Evolutionary conservation across 768 basidiomycete species (phyloP).

Genomic region (Panus rudis): DNA sequence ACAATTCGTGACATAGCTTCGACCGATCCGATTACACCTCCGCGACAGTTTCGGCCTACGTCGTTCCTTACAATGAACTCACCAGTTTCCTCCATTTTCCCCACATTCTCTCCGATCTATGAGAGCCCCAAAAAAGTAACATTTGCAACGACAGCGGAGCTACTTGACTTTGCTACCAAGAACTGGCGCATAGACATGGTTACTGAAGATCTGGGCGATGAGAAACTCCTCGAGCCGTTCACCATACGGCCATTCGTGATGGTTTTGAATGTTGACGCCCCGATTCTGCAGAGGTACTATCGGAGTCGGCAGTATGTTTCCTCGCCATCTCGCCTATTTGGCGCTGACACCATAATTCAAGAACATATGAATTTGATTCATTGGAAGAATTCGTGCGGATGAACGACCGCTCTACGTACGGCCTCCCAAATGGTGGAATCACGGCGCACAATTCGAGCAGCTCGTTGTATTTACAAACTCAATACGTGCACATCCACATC

Average conservation of each 20-base stretch:
- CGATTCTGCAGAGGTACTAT: constrained; percentile 59
- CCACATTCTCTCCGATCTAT: constrained; percentile 12
- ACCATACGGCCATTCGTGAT: constrained; percentile 86
- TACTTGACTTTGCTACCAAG: constrained; percentile 72
- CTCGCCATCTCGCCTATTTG: neutral
- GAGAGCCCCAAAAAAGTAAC: constrained; percentile 12
- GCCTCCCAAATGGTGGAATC: constrained; percentile 18
- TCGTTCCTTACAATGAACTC: constrained; percentile 21
- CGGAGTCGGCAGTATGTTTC: constrained; percentile 42
- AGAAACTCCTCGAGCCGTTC: constrained; percentile 57
- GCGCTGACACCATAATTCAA: constrained; percentile 2
- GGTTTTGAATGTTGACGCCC: constrained; percentile 78
- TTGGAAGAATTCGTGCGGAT: constrained; percentile 70
- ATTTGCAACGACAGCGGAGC: constrained; percentile 41
- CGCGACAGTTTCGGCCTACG: constrained; percentile 10
- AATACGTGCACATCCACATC: constrained; percentile 54
- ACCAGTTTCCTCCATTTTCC: constrained; percentile 18
- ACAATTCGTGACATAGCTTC: too few species aligned
- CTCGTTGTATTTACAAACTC: constrained; percentile 17
- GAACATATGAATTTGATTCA: constrained; percentile 21
- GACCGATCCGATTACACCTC: neutral
- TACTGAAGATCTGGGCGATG: constrained; percentile 60
- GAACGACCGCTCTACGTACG: constrained; percentile 66
- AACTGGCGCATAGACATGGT: constrained; percentile 81
- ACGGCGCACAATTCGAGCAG: neutral